phyloP scores from a whole-genome alignment of 2,329 filamentous ascomycete species.

The Venturia aucupariae region DNA sequence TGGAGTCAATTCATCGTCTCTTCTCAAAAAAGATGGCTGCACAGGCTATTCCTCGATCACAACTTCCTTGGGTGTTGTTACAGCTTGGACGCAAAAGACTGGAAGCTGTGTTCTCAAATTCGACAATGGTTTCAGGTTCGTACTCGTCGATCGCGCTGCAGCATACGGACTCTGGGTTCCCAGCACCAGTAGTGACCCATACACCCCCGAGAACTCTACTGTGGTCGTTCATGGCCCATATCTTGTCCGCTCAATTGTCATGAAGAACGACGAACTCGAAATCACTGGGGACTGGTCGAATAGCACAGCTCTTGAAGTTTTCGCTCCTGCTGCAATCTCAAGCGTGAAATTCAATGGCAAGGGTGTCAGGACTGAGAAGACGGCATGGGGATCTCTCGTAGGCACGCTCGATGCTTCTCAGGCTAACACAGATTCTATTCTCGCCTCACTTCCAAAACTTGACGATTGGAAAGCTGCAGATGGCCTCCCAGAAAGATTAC shows the following conservation, averaged over 20 bases:
- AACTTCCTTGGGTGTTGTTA: slow-evolving; percentile 18
- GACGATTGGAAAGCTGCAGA: slow-evolving; percentile 54
- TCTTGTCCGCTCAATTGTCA: slow-evolving; percentile 27
- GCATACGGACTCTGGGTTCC: slow-evolving; percentile 34
- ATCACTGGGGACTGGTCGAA: slow-evolving; percentile 30
- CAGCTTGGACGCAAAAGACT: slow-evolving; percentile 23
- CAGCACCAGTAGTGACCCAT: slow-evolving; percentile 29
- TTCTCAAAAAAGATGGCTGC: slow-evolving; percentile 17
- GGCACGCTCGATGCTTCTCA: neutral
- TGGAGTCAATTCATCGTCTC: slow-evolving; percentile 17
- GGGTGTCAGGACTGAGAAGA: slow-evolving; percentile 19
- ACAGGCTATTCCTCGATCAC: neutral
- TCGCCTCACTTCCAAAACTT: slow-evolving; percentile 65
- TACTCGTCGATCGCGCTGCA: slow-evolving; percentile 29
- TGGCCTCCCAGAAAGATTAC: slow-evolving; percentile 30
- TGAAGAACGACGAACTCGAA: slow-evolving; percentile 21
- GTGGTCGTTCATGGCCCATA: slow-evolving; percentile 34
- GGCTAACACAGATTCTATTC: neutral
- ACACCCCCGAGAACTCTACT: slow-evolving; percentile 30
- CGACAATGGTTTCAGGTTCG: slow-evolving; percentile 27
- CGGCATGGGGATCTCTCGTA: neutral
- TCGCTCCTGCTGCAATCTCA: slow-evolving; percentile 23
- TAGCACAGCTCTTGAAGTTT: slow-evolving; percentile 29
- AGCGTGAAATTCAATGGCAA: slow-evolving; percentile 31
- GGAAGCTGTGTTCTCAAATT: slow-evolving; percentile 29